A percentile compares a stretch with the other conserved stretches of the same genome.
Conservation (phyloP, 2,329 filamentous ascomycete species). For the Apiospora pterosperma region DNA sequence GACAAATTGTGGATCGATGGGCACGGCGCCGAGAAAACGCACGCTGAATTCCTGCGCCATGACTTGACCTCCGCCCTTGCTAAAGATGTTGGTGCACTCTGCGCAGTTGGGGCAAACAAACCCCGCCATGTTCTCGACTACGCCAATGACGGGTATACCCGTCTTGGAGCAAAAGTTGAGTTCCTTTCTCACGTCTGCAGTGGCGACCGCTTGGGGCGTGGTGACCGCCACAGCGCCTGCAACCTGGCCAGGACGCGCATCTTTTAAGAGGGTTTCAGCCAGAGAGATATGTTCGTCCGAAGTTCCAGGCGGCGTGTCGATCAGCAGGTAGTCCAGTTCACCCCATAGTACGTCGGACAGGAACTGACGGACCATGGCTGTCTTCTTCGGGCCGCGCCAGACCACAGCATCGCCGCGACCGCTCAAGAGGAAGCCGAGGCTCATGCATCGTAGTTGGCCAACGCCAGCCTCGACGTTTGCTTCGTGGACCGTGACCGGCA, state of each 20-base stretch:
- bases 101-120: constrained; percentile 78
- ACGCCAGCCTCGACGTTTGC: constrained; percentile 47
- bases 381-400: constrained; percentile 98
- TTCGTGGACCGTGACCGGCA: constrained; percentile 80
- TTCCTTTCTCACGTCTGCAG: constrained; percentile 91
- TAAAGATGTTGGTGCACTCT: constrained; percentile 92
- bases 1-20: constrained; percentile 91
- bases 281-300: constrained; percentile 97
- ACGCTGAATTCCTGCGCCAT: constrained; percentile 88
- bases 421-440: constrained; percentile 83
- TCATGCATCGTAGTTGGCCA: constrained; percentile 79
- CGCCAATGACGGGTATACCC: constrained; percentile 73
- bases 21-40: constrained; percentile 79
- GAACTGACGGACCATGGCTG: constrained; percentile 97
- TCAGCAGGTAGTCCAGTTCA: constrained; percentile 83
- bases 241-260: constrained; percentile 63
- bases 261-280: constrained; percentile 74
- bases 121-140: constrained; percentile 95
- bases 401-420: constrained; percentile 87
- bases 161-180: constrained; percentile 91
- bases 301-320: constrained; percentile 94
- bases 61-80: constrained; percentile 79
- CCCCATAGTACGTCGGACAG: constrained; percentile 88
- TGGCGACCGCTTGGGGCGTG: constrained; percentile 90
- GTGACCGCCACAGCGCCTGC: constrained; percentile 92